Base-by-base conservation (phyloP, 2,329 filamentous ascomycete genomes). In the Aspergillus jensenii region DNA sequence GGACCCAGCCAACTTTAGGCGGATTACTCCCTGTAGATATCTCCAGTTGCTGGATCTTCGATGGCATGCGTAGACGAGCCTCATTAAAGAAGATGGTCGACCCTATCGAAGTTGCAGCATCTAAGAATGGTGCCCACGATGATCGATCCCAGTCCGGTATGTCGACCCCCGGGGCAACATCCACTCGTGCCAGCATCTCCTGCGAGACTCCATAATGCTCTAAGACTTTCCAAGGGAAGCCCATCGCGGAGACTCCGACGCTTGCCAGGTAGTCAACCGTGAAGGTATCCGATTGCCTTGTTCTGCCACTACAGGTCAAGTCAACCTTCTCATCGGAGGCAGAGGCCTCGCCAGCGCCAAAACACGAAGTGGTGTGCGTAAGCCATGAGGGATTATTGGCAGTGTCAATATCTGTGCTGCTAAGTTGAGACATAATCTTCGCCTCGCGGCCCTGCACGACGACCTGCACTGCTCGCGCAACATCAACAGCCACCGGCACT, bases 81-180 rank as follows among this genome's bases (percentile, higher is more conserved):
- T 69, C 61, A 27, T 73, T 64, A 59, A 70, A 78, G 35, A 63
- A 78, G 21, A 79, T 67, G 0, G 74, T 72, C 0, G 76, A 78
- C 2, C 74, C 76, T 3, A 79, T 68, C 0, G 77, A 79, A 0
- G 76, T 77, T 1, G 76, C 77, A 3, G 77, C 71, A 55, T 79
- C 77, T 3, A 79, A 62, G 12, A 77, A 66, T 0, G 77, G 71
- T 5, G 76, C 75, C 75, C 73, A 78, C 3, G 73, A 76, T 0
- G 56, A 21, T 1, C 51, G 15, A 25, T 74, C 66, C 72, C 73
- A 76, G 1, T 12, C 39, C 2, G 43, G 15, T 21, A 17, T 19
- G 8, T 25, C 23, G 35, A 47, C 23, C 17, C 6, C 23, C 27
- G 41, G 41, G n/a, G 17, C 33, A 25, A 48, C 53, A 48, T 78